phyloP scores from a whole-genome alignment of 1,284 basidiomycete species.

The Malassezia cuniculi region DNA sequence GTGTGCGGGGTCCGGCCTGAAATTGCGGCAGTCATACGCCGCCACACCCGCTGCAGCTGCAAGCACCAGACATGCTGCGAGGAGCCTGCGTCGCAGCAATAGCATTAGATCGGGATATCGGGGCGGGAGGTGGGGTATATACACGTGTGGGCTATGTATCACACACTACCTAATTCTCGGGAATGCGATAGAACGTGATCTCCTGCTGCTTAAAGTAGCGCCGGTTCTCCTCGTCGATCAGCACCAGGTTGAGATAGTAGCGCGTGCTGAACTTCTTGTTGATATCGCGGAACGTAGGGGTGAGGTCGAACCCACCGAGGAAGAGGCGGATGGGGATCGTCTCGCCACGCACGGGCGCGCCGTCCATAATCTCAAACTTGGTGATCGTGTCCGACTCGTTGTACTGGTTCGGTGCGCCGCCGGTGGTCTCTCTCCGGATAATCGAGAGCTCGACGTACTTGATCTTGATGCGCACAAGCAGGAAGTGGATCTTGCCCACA shows the following conservation, averaged over 20 bases:
- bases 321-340: slow-evolving; percentile 96
- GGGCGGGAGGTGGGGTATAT: too few relatives aligned
- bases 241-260: slow-evolving; percentile 82
- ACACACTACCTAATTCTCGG: slow-evolving; percentile 9
- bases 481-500: slow-evolving; percentile 97
- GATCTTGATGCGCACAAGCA: slow-evolving; percentile 97
- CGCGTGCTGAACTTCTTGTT: slow-evolving; percentile 97
- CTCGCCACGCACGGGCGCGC: slow-evolving; percentile 66
- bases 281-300: slow-evolving; percentile 94
- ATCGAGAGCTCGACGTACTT: slow-evolving; percentile 99
- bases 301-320: slow-evolving; percentile 93
- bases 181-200: slow-evolving; percentile 37
- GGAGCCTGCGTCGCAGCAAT: too few relatives aligned
- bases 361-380: slow-evolving; percentile 91
- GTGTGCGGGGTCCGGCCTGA: too few relatives aligned
- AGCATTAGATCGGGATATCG: too few relatives aligned
- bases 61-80: not conserved
- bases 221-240: slow-evolving; percentile 94
- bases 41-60: not conserved
- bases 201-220: slow-evolving; percentile 66
- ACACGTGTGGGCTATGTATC: too few relatives aligned
- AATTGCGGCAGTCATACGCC: too few relatives aligned
- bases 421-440: slow-evolving; percentile 90
- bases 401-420: slow-evolving; percentile 76
- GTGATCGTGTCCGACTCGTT: slow-evolving; percentile 98